Evolutionary conservation across 768 basidiomycete genomes (phyloP).

Genomic region (Dioszegia crocea): DNA sequence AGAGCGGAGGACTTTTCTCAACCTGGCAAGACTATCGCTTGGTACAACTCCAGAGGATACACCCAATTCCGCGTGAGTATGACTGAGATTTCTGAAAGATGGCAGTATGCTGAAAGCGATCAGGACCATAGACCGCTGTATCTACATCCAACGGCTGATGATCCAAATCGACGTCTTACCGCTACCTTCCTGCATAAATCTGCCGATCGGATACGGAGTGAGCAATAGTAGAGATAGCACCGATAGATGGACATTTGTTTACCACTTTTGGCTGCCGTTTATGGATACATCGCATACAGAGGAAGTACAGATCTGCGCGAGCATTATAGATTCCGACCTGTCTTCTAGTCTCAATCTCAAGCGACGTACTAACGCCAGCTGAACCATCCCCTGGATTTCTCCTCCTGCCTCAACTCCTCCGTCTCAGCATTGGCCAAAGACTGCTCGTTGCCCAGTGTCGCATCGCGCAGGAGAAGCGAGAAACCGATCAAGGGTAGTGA

Average conservation of each 20-base stretch:
- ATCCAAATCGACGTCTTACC: conserved; percentile 33
- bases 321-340: too few relatives aligned
- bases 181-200: neutral
- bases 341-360: too few relatives aligned
- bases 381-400: conserved; percentile 1
- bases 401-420: conserved; percentile 11
- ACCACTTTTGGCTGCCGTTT: too few relatives aligned
- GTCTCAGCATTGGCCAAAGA: conserved; percentile 33
- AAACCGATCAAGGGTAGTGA: conserved; percentile 22
- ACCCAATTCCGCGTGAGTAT: conserved; percentile 2
- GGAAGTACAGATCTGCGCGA: too few relatives aligned
- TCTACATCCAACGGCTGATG: conserved; percentile 1
- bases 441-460: conserved; percentile 26
- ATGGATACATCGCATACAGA: too few relatives aligned
- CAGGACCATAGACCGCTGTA: conserved; percentile 3
- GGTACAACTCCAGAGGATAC: conserved; percentile 11
- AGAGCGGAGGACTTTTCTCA: neutral
- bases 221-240: neutral
- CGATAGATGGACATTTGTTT: too few relatives aligned
- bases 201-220: conserved; percentile 4
- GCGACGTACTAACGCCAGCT: too few relatives aligned
- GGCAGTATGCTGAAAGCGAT: neutral
- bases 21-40: neutral
- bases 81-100: neutral
- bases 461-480: conserved; percentile 27